Evolutionary conservation across 495 filamentous ascomycete genomes (phyloP).

Genomic region (Penicillium lagena): DNA sequence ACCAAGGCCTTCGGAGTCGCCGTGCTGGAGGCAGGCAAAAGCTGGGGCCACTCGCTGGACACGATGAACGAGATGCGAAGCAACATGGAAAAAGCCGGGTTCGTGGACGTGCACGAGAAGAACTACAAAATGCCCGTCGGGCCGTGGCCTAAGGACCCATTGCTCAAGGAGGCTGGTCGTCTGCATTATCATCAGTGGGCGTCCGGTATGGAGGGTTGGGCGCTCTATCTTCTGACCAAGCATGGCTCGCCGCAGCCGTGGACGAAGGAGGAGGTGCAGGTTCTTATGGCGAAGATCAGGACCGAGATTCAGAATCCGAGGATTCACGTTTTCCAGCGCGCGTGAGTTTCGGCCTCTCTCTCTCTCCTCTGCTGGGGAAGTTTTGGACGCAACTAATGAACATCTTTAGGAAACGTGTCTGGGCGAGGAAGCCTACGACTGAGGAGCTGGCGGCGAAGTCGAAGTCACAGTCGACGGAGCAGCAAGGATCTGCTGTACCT

Average conservation of each 20-base stretch:
- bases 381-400: not conserved
- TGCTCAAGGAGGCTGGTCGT: constrained; percentile 2
- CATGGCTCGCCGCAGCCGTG: constrained; percentile 2
- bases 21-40: constrained; percentile 3
- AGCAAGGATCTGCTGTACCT: too few relatives aligned
- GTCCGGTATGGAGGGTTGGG: constrained; percentile 9
- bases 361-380: not conserved
- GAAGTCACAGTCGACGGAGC: too few relatives aligned
- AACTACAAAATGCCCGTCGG: constrained; percentile 2
- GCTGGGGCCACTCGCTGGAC: not conserved
- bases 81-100: constrained; percentile 19
- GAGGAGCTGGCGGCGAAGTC: constrained; percentile 52
- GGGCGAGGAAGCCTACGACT: constrained; percentile 21
- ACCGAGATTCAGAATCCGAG: constrained; percentile 3
- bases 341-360: not conserved
- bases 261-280: constrained; percentile 8
- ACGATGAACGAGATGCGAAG: constrained; percentile 5
- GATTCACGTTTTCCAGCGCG: constrained; percentile 2
- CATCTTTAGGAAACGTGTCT: not conserved
- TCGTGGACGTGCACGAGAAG: constrained; percentile 10
- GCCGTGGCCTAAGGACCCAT: constrained; percentile 6
- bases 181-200: constrained; percentile 5
- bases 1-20: constrained; percentile 7
- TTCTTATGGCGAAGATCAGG: constrained; percentile 3
- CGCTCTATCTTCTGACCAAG: constrained; percentile 6